Evolutionary conservation across 169 alveolate genomes (phyloP), one percentile per base, ranked within the genome.

Genomic region (Eimeria maxima): DNA sequence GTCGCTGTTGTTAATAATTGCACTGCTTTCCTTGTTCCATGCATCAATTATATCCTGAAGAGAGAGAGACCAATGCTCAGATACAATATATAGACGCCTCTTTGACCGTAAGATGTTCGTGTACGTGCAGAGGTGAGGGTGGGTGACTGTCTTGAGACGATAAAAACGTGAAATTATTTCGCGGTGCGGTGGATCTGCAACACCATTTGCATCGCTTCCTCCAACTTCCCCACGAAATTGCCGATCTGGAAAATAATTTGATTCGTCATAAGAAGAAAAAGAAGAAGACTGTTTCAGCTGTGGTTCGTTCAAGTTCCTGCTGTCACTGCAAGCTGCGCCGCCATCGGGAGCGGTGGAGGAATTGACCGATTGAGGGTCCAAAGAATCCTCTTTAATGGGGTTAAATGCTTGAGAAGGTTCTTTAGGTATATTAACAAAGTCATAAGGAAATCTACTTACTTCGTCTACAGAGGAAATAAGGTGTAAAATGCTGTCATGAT

Each of bases 51-150:
- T 55, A 27, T 87, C 96, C 42, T 81, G 87, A 2, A 94, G 96
- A 33, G 96, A 94, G 3, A 94, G 88, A 11, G 90, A 65, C 95
- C 95, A 94, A 83, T 83, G 29, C 94, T 94, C 96, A 14, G 96
- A 80, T 16, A 94, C 94, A n/a, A 83, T 42, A 27, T 71, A 94
- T 22, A 94, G 16, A 20, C 96, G 89, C 27, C 74, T 33, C 8
- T 47, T 69, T 7, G 18, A 38, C 33, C 95, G 88, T 13, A 94
- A 90, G n/a, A 94, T 65, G 81, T 94, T 76, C 18, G 96, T 94
- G 81, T 94, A 94, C 24, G 87, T 57, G 27, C 96, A 94, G 53
- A 94, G 94, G 69, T 83, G 89, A 38, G 96, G 96, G 67, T 94
- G 96, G 53, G 89, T 65, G 47, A 94, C 78, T 7, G 63, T 33